These are phyloP conservation scores for Russula sp. DNA, from an alignment of 768 basidiomycete species.

Conservation along the genomic window DNA sequence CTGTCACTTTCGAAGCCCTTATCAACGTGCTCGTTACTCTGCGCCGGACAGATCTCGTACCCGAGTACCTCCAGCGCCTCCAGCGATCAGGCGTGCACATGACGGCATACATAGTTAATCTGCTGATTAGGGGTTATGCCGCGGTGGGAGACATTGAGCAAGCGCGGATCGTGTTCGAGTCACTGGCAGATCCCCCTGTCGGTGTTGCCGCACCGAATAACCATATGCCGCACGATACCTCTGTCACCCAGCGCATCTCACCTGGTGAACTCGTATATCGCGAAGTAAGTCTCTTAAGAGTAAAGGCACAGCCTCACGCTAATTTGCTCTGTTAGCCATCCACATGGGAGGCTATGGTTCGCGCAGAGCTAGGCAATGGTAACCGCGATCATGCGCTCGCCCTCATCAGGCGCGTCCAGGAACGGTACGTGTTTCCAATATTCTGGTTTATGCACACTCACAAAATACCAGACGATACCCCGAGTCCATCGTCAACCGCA, in stretches of 20 bases:
- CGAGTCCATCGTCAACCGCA: conserved; percentile 70
- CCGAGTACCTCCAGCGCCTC: conserved; percentile 60
- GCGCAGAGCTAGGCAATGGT: conserved; percentile 78
- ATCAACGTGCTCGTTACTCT: conserved; percentile 80
- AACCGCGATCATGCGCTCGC: conserved; percentile 62
- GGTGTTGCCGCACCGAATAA: conserved; percentile 88
- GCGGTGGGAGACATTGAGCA: conserved; percentile 61
- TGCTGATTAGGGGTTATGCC: conserved; percentile 68
- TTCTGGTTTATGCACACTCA: conserved; percentile 17
- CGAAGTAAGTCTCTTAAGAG: conserved; percentile 48
- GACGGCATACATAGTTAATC: conserved; percentile 94
- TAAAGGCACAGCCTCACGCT: not conserved
- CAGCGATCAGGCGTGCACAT: conserved; percentile 61
- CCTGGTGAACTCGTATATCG: conserved; percentile 66
- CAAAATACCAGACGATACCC: conserved; percentile 54
- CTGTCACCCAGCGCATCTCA: conserved; percentile 32
- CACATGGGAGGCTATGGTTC: conserved; percentile 94
- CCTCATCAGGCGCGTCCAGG: conserved; percentile 64
- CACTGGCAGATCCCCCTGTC: conserved; percentile 68
- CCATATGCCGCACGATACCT: conserved; percentile 65
- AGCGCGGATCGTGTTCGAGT: conserved; percentile 75
- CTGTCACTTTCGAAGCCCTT: conserved; percentile 84
- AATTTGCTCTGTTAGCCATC: conserved; percentile 51
- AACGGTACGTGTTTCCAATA: conserved; percentile 44
- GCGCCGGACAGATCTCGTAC: conserved; percentile 72